Base-by-base conservation (phyloP, 768 basidiomycete species). In the Tricholoma furcatifolium region DNA sequence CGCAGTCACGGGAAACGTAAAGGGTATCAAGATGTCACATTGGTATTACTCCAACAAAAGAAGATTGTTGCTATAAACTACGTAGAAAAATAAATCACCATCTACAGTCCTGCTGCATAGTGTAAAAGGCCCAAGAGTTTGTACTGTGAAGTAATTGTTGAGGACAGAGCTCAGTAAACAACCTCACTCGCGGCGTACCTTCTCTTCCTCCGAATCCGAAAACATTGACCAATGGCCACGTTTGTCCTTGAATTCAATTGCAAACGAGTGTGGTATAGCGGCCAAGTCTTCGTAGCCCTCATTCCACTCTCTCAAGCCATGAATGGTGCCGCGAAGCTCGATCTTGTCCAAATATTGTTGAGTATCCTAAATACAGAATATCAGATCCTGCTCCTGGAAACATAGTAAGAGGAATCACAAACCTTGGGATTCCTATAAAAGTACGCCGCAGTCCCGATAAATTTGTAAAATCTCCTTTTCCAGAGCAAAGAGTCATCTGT, bases 221-320 rank as follows among this genome's bases (percentile, higher is more conserved):
- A 73, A 88, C 70, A 86, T 71, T 36, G 78, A 70, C 83, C 84
- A 87, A 14, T 73, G 65, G 23, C 70, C 70, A 7, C 67, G 71
- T 5, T 65, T 77, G 50, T 78, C 74, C 32, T 70, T 72, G 62
- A 87, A 85, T 54, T 83, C 83, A 23, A 87, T 67, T 2, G 80
- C 86, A 67, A 88, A 86, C 0, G 86, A 84, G 53, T 82, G 73
- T 3, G 82, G 76, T 46, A 88, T 85, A 9, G 84, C 77, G 62
- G 83, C 76, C 31, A 88, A 65, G 42, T 85, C 82, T 51, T 87
- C 85, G 52, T 81, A 85, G 5, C 85, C 85, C 50, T 87, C 81
- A 50, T 79, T 73, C 80, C 83, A 85, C 59, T 87, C 86, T 52
- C 74, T 73, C 47, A 86, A 56, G 8, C 67, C 77, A 41, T 65